Percentiles rank a stretch among this genome's conserved stretches.
Evolutionary conservation across 805 yeast species (phyloP).

Genomic region (Teunomyces aglyptinius): DNA sequence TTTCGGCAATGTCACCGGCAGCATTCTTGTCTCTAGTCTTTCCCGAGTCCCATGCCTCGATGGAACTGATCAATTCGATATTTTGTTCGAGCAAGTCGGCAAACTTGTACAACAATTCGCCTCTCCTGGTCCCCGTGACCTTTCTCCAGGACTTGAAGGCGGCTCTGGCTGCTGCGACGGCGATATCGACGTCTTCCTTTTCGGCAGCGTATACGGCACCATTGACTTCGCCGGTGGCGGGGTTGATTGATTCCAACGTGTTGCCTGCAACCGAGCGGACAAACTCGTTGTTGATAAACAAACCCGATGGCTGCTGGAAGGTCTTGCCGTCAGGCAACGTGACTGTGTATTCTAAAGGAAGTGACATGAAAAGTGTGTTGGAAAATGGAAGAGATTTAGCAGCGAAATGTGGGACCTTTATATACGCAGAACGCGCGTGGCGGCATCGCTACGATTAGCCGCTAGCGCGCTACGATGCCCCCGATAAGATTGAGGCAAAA

Average conservation of each 20-base stretch:
- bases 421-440: background rate
- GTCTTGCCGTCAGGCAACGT: constrained; percentile 50
- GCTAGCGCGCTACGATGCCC: background rate
- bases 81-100: constrained; percentile 36
- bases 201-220: constrained; percentile 42
- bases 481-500: background rate
- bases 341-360: constrained; percentile 37
- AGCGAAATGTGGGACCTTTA: background rate
- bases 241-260: constrained; percentile 43
- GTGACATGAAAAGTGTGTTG: constrained; percentile 20
- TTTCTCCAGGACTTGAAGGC: constrained; percentile 49
- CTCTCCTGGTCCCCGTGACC: constrained; percentile 43
- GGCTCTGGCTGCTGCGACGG: constrained; percentile 37
- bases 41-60: constrained; percentile 50
- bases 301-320: constrained; percentile 58
- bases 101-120: constrained; percentile 33
- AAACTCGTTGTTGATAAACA: constrained; percentile 59
- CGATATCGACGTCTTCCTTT: constrained; percentile 41
- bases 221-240: constrained; percentile 43
- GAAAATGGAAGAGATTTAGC: background rate
- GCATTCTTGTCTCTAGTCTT: constrained; percentile 49
- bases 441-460: background rate
- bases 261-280: constrained; percentile 33
- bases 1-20: constrained; percentile 46
- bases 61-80: constrained; percentile 32